Base-by-base conservation (phyloP, 192 early-diverging fungal species). In the Linderina pennispora region DNA sequence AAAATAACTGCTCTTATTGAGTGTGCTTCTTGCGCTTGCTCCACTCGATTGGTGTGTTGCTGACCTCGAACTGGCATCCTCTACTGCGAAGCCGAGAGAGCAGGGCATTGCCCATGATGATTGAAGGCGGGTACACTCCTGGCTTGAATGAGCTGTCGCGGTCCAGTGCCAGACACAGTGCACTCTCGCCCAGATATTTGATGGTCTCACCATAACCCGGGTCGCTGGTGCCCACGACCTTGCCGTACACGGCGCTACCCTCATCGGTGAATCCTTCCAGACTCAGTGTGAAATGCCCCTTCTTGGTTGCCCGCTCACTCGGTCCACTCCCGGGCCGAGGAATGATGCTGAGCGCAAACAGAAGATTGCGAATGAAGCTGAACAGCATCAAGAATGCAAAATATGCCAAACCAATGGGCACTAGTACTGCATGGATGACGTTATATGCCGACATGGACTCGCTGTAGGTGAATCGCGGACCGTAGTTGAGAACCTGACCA, bases 191-290 rank as follows among this genome's bases (percentile, higher is more conserved):
- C 18, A 92, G 53, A 72, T 89, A 88, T 34, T 77, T 77, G 40
- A 79, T 79, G 1, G 89, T 93, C 50, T 89, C 89, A 21, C 70
- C 71, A 63, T 96, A 96, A 1, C 90, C 89, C 8, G 88, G 84
- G 48, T 94, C 92, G 15, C 71, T 72, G 11, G 74, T 72, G 4
- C 60, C 75, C 1, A 50, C 53, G 1, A 76, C 74, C 50, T 67
- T 58, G 14, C 65, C 74, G 23, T 76, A 76, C 9, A 67, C 53
- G 0, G 22, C 13, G 11, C 40, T 38, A 9, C 38, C 39, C 17
- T 20, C 36, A n/a, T 52, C 51, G 4, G 58, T 57, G 13, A 52
- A 57, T 14, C 58, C 65, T 43, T 62, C 71, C 1, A 62, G 48
- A 13, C 45, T 46, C 21, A 65, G 43, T 39, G 73, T 65, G 48